These are phyloP conservation scores for Trichophyton verrucosum DNA, from an alignment of 2,329 filamentous ascomycete genomes.

Conservation along the genomic window DNA sequence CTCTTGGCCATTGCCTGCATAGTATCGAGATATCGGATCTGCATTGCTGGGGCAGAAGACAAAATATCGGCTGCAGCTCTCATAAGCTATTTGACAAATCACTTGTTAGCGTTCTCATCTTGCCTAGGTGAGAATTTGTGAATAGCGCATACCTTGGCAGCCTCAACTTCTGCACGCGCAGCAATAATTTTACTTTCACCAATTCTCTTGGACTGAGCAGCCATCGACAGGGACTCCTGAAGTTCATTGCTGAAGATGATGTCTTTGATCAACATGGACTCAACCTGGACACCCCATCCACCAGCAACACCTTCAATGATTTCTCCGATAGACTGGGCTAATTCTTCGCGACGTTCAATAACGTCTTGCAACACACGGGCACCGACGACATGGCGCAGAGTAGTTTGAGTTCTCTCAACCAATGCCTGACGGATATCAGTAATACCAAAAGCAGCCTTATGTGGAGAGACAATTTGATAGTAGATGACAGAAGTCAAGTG, in stretches of 20 bases:
- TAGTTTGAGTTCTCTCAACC: slow-evolving; percentile 94
- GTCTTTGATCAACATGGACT: slow-evolving; percentile 99
- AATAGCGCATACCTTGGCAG: slow-evolving; percentile 58
- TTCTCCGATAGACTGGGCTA: slow-evolving; percentile 86
- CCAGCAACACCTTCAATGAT: slow-evolving; percentile 93
- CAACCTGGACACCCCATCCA: slow-evolving; percentile 91
- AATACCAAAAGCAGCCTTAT: slow-evolving; percentile 96
- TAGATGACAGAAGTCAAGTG: slow-evolving; percentile 95
- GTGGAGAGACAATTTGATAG: slow-evolving; percentile 90
- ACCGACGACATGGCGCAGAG: slow-evolving; percentile 89
- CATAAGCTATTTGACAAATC: slow-evolving; percentile 19
- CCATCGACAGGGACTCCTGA: slow-evolving; percentile 95
- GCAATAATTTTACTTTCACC: slow-evolving; percentile 98
- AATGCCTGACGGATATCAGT: slow-evolving; percentile 91
- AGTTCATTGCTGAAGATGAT: slow-evolving; percentile 94
- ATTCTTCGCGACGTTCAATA: slow-evolving; percentile 94
- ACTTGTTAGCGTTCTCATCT: not conserved
- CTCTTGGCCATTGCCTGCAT: slow-evolving; percentile 98
- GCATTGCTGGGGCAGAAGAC: slow-evolving; percentile 86
- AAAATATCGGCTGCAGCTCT: slow-evolving; percentile 81
- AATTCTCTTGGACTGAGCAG: slow-evolving; percentile 94
- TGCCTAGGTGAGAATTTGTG: not conserved
- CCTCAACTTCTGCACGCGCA: slow-evolving; percentile 90
- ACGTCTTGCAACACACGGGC: slow-evolving; percentile 94
- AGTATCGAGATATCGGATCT: slow-evolving; percentile 92